phyloP scores from a whole-genome alignment of 306 rosid species.

The Acmispon strigosus region DNA sequence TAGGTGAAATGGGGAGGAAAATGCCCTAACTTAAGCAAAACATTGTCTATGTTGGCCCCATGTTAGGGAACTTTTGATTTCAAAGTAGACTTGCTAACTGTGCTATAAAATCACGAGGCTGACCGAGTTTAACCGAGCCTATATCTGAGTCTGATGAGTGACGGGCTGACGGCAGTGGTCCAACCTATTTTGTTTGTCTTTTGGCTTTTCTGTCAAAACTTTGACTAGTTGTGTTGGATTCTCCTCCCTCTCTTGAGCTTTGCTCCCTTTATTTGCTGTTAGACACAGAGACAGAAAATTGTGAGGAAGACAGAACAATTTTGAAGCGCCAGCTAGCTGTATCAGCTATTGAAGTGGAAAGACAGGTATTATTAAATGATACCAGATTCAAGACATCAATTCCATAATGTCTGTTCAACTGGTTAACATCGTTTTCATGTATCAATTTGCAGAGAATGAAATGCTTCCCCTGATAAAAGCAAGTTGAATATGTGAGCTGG shows the following conservation, averaged over 20 bases:
- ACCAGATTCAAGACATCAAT: not conserved
- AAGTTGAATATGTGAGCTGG: conserved; percentile 6
- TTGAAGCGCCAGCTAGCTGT: conserved; percentile 68
- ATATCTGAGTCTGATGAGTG: too few relatives aligned
- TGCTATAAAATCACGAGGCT: too few relatives aligned
- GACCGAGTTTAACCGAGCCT: too few relatives aligned
- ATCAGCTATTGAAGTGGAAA: conserved; percentile 67
- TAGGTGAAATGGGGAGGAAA: too few relatives aligned
- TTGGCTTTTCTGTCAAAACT: not conserved
- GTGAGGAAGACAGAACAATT: conserved; percentile 60
- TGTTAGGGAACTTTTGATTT: too few relatives aligned
- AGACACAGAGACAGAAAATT: conserved; percentile 74
- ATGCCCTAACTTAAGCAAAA: too few relatives aligned
- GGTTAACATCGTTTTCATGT: conserved; percentile 20
- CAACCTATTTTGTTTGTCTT: not conserved
- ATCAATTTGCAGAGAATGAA: conserved; percentile 71
- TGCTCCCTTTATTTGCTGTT: not conserved
- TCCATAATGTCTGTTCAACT: not conserved
- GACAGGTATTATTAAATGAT: conserved; percentile 57
- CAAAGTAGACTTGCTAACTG: too few relatives aligned
- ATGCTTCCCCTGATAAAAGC: conserved; percentile 71
- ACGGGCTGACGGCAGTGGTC: too few relatives aligned
- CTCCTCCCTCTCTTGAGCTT: conserved; percentile 3
- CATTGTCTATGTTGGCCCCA: too few relatives aligned
- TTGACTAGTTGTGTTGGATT: not conserved